phyloP scores from a whole-genome alignment of 106 monocot genomes.

The Xerophyta viscosa region DNA sequence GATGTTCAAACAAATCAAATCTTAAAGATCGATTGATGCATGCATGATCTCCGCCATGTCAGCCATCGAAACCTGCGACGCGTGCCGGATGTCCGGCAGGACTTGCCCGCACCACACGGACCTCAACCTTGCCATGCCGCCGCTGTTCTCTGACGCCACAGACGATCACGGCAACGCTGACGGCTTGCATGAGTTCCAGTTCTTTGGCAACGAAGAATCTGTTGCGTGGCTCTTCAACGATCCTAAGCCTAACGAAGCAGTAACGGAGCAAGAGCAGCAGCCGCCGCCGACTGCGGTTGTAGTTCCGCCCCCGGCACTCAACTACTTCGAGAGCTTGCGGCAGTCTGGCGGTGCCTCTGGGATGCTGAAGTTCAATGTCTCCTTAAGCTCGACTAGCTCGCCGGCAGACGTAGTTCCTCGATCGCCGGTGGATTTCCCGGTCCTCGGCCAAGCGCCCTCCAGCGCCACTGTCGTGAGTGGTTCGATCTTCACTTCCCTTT shows the following conservation, averaged over 20 bases:
- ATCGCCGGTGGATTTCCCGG: slow-evolving; percentile 5
- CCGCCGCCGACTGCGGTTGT: not conserved
- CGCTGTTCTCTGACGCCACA: slow-evolving; percentile 15
- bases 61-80: slow-evolving; percentile 21
- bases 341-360: not conserved
- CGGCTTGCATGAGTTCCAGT: slow-evolving; percentile 58
- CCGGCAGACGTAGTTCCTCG: slow-evolving; percentile 2
- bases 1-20: no score
- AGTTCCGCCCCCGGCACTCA: slow-evolving; percentile 4
- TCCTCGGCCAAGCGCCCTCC: slow-evolving; percentile 1
- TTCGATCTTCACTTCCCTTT: not conserved
- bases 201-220: slow-evolving; percentile 44
- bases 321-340: slow-evolving; percentile 20
- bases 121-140: slow-evolving; percentile 20
- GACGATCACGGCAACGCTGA: slow-evolving; percentile 1
- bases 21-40: no score
- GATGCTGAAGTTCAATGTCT: slow-evolving; percentile 19
- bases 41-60: slow-evolving; percentile 19
- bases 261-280: not conserved
- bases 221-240: slow-evolving; percentile 51
- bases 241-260: slow-evolving; percentile 2
- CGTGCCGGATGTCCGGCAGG: slow-evolving; percentile 17
- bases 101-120: slow-evolving; percentile 14
- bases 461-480: slow-evolving; percentile 25
- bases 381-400: slow-evolving; percentile 12